Conservation (phyloP, 371 early-diverging fungal species). For the Dinochytrium kinnereticum region DNA sequence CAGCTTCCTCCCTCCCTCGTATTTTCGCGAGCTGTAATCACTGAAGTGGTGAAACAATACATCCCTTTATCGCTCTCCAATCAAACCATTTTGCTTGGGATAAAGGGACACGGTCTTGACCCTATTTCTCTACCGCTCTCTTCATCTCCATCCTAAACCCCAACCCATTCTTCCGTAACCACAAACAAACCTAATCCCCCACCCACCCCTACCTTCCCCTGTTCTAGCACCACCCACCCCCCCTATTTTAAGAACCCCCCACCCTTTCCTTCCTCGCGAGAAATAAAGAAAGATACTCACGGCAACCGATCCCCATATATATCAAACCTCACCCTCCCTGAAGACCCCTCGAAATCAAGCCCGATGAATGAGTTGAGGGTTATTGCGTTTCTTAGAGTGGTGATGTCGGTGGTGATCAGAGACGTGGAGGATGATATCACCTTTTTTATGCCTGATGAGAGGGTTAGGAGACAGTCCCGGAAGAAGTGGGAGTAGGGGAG, state of each 20-base stretch:
- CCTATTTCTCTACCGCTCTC: no score
- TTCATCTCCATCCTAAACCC: no score
- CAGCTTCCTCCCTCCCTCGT: no score
- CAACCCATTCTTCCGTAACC: no score
- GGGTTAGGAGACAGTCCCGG: constrained; percentile 8
- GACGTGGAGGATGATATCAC: background rate
- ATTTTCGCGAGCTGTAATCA: no score
- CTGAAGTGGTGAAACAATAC: no score
- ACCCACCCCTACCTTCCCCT: no score
- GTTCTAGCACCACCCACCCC: no score
- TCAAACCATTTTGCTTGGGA: no score
- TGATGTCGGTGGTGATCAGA: background rate
- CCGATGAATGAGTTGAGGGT: background rate
- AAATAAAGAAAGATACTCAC: background rate
- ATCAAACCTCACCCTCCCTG: background rate
- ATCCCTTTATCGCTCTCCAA: no score
- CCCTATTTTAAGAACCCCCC: background rate
- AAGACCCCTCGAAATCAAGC: background rate
- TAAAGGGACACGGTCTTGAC: no score
- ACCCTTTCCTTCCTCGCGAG: background rate
- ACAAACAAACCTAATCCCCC: no score
- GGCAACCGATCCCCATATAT: background rate
- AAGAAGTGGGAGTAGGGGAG: background rate
- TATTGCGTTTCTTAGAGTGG: background rate
- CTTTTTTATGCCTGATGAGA: background rate